A percentile compares a stretch with the other conserved stretches of the same genome.
phyloP scores from a whole-genome alignment of 306 rosid species.

The Psophocarpus tetragonolobus region DNA sequence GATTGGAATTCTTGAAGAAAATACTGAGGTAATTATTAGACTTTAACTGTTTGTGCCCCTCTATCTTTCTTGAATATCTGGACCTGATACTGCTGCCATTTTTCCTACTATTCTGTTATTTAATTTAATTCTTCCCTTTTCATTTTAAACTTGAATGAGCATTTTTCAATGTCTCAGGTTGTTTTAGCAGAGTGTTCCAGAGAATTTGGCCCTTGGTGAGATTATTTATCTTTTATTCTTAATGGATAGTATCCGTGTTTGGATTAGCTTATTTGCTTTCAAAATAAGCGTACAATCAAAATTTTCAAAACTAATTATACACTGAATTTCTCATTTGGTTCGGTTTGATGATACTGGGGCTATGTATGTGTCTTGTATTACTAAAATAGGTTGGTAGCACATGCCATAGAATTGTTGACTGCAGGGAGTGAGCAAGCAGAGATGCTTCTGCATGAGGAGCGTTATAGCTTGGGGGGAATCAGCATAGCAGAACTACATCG shows the following conservation, averaged over 20 bases:
- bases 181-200: slow-evolving; percentile 89
- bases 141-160: slow-evolving; percentile 26
- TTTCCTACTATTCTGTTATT: background rate
- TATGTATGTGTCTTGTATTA: slow-evolving; percentile 36
- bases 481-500: slow-evolving; percentile 88
- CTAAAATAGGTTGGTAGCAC: slow-evolving; percentile 86
- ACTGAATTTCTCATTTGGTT: slow-evolving; percentile 12
- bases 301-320: background rate
- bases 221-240: slow-evolving; percentile 27
- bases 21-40: slow-evolving; percentile 66
- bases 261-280: slow-evolving; percentile 18
- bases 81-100: background rate
- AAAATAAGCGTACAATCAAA: background rate
- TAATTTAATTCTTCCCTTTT: background rate
- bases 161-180: slow-evolving; percentile 65
- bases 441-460: slow-evolving; percentile 74
- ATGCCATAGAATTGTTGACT: slow-evolving; percentile 82
- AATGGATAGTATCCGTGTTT: background rate
- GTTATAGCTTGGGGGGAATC: slow-evolving; percentile 77
- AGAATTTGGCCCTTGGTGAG: slow-evolving; percentile 98
- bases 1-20: slow-evolving; percentile 85
- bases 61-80: background rate
- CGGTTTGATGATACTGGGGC: slow-evolving; percentile 23
- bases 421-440: slow-evolving; percentile 90
- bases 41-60: background rate